These are phyloP conservation scores for Fragaria vesca DNA, from an alignment of 306 rosid genomes.

Conservation along the genomic window DNA sequence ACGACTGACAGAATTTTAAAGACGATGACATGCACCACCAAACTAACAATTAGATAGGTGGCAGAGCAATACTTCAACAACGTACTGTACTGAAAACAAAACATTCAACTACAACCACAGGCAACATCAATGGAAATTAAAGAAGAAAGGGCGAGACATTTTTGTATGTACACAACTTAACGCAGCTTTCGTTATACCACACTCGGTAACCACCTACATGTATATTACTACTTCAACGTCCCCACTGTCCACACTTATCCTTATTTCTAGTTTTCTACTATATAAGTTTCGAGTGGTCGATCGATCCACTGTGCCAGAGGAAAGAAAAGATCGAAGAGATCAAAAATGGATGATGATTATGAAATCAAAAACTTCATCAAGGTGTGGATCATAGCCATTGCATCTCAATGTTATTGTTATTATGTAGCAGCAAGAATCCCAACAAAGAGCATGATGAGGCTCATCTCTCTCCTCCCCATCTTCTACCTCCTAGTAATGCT, in stretches of 20 bases:
- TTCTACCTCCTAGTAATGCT: neutral
- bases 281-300: neutral
- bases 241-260: too few relatives aligned
- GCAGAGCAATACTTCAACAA: too few relatives aligned
- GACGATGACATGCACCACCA: too few relatives aligned
- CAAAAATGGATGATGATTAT: neutral
- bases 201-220: too few relatives aligned
- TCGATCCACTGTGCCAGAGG: neutral
- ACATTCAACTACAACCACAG: too few relatives aligned
- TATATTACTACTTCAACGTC: neutral
- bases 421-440: neutral
- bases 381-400: neutral
- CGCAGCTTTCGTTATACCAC: too few relatives aligned
- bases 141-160: too few relatives aligned
- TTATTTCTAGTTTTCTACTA: neutral
- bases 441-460: neutral
- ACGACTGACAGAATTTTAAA: too few relatives aligned
- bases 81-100: too few relatives aligned
- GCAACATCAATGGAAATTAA: too few relatives aligned
- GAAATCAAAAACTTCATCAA: neutral
- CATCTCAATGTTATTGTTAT: neutral
- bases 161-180: too few relatives aligned
- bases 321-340: neutral
- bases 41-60: too few relatives aligned
- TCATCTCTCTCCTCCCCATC: neutral